Evolutionary conservation across 2,329 filamentous ascomycete species (phyloP).

Genomic region (Endocalyx cinctus): DNA sequence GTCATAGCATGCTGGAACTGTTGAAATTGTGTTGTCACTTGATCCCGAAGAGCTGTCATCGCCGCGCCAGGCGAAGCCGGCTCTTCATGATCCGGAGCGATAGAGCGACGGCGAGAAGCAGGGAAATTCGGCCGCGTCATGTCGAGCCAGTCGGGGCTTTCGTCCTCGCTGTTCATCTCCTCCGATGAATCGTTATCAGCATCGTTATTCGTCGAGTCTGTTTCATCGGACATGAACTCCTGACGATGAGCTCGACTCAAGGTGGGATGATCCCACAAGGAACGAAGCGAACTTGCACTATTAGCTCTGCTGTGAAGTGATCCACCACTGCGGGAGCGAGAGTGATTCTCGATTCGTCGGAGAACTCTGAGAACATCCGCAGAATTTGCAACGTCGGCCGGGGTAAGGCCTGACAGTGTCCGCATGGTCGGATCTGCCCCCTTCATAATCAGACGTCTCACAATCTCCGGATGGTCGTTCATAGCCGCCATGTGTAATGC

Average conservation of each 20-base stretch:
- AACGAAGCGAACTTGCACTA: slow-evolving; percentile 63
- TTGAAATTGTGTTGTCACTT: slow-evolving; percentile 68
- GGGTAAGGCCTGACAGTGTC: slow-evolving; percentile 65
- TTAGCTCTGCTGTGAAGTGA: slow-evolving; percentile 57
- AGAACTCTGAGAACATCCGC: slow-evolving; percentile 60
- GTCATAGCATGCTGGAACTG: slow-evolving; percentile 70
- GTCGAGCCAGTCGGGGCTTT: slow-evolving; percentile 34
- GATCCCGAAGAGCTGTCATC: slow-evolving; percentile 67
- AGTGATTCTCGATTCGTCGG: slow-evolving; percentile 56
- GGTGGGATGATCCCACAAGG: slow-evolving; percentile 58
- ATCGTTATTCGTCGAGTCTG: slow-evolving; percentile 32
- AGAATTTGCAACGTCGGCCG: slow-evolving; percentile 66
- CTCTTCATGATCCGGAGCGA: slow-evolving; percentile 25
- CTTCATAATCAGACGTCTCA: slow-evolving; percentile 66
- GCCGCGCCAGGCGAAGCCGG: slow-evolving; percentile 56
- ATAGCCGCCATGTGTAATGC: slow-evolving; percentile 78
- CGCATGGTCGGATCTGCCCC: slow-evolving; percentile 68
- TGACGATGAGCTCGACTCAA: slow-evolving; percentile 21
- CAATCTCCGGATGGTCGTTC: slow-evolving; percentile 70
- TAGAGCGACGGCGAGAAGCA: slow-evolving; percentile 15
- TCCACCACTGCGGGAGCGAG: slow-evolving; percentile 62
- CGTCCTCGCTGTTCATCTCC: slow-evolving; percentile 36
- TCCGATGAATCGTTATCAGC: slow-evolving; percentile 29
- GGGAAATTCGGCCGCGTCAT: slow-evolving; percentile 29
- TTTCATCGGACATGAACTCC: slow-evolving; percentile 39